Percentiles rank a stretch among this genome's conserved stretches.
phyloP scores from a whole-genome alignment of 805 yeast genomes.

The Lipomyces sp. region DNA sequence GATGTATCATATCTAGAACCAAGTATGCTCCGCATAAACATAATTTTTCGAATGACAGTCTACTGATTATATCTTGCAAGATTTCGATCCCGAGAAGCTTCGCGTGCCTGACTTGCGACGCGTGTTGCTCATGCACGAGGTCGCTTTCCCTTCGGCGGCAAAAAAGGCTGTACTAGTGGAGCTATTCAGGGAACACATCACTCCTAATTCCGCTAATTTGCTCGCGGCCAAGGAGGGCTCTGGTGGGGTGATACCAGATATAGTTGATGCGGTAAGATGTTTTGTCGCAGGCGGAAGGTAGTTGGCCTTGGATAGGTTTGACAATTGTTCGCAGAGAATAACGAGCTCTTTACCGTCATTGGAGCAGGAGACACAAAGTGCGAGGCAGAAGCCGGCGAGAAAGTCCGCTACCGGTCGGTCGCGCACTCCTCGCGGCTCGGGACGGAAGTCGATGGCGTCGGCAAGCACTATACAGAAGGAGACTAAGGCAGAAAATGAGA shows the following conservation, averaged over 20 bases:
- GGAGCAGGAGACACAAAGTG: background rate
- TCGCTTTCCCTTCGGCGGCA: conserved; percentile 64
- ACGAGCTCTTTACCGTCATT: background rate
- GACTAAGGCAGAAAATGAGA: background rate
- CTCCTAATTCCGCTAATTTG: conserved; percentile 54
- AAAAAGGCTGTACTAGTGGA: conserved; percentile 69
- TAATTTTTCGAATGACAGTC: background rate
- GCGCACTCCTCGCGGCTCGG: background rate
- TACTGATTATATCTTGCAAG: conserved; percentile 42
- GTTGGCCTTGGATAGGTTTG: background rate
- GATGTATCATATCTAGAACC: conserved; percentile 19
- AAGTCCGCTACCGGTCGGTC: background rate
- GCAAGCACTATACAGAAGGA: background rate
- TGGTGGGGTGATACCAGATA: conserved; percentile 46
- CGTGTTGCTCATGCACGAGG: conserved; percentile 64
- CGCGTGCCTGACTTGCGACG: conserved; percentile 74
- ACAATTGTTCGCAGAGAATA: background rate
- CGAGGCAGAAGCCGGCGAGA: conserved; percentile 7
- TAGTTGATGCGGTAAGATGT: conserved; percentile 47
- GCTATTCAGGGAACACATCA: conserved; percentile 54
- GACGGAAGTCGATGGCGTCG: background rate
- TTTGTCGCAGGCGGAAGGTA: background rate
- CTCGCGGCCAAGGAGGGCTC: conserved; percentile 45
- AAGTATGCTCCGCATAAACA: conserved; percentile 7
- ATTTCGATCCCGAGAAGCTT: conserved; percentile 69